These are phyloP conservation scores for Saitoella complicata DNA, from an alignment of 805 yeast genomes.

Conservation along the genomic window DNA sequence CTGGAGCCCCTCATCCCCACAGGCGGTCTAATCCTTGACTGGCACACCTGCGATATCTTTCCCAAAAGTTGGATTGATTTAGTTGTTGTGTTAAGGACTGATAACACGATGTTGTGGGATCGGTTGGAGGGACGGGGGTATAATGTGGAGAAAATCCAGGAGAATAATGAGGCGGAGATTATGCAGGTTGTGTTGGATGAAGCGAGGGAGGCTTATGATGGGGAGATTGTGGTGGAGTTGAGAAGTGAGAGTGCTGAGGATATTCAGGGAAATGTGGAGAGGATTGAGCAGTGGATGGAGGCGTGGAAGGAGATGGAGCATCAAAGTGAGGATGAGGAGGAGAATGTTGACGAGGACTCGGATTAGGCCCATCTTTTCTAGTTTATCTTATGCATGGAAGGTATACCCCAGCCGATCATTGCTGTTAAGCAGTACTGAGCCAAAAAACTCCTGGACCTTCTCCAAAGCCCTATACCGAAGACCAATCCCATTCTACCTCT, in stretches of 20 bases:
- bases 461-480: too few relatives aligned
- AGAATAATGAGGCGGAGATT: conserved; percentile 89
- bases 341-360: not conserved
- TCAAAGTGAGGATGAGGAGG: not conserved
- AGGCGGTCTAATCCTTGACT: conserved; percentile 86
- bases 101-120: conserved; percentile 54
- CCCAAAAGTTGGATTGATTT: conserved; percentile 87
- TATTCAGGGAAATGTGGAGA: conserved; percentile 64
- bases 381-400: too few relatives aligned
- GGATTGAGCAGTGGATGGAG: conserved; percentile 58
- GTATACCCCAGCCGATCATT: too few relatives aligned
- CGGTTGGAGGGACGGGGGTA: conserved; percentile 40
- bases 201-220: conserved; percentile 67
- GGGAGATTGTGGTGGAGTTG: conserved; percentile 69
- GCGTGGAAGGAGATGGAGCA: conserved; percentile 37
- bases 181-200: conserved; percentile 84
- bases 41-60: conserved; percentile 95
- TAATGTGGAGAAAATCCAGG: conserved; percentile 66
- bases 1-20: conserved; percentile 59
- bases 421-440: too few relatives aligned
- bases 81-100: conserved; percentile 74
- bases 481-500: conserved; percentile 1
- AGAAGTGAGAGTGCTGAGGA: conserved; percentile 56
- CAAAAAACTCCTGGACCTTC: too few relatives aligned
- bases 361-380: not conserved